Percentiles rank a stretch among this genome's conserved stretches.
phyloP scores from a whole-genome alignment of 2,329 filamentous ascomycete genomes.

The Setomelanomma holmii region DNA sequence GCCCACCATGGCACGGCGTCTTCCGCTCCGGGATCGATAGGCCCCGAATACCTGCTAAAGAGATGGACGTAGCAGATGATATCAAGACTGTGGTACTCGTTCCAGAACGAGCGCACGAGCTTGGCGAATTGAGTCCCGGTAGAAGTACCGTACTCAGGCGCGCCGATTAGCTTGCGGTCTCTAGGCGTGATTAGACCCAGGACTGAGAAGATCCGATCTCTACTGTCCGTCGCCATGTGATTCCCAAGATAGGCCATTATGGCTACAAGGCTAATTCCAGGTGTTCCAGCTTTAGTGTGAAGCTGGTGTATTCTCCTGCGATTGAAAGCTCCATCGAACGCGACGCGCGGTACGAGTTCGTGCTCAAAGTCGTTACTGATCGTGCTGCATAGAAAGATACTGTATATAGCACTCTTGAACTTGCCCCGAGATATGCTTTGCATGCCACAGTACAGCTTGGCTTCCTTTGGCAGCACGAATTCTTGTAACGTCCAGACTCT shows the following conservation, averaged over 20 bases:
- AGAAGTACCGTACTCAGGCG: slow-evolving; percentile 29
- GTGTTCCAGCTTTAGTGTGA: slow-evolving; percentile 18
- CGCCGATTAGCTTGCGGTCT: slow-evolving; percentile 31
- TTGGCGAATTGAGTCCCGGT: slow-evolving; percentile 29
- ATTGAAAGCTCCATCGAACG: slow-evolving; percentile 40
- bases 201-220: slow-evolving; percentile 40
- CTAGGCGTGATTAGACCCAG: slow-evolving; percentile 33
- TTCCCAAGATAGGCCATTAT: slow-evolving; percentile 40
- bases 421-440: slow-evolving; percentile 30
- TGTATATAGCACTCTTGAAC: slow-evolving; percentile 40
- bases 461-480: slow-evolving; percentile 37
- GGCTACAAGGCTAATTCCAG: slow-evolving; percentile 32
- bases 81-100: slow-evolving; percentile 29
- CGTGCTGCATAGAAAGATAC: slow-evolving; percentile 35
- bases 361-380: slow-evolving; percentile 29
- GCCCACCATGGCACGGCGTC: slow-evolving; percentile 32
- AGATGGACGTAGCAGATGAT: slow-evolving; percentile 41
- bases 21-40: slow-evolving; percentile 14
- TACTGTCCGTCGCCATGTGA: slow-evolving; percentile 34
- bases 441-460: slow-evolving; percentile 33
- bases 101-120: slow-evolving; percentile 39
- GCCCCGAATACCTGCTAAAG: slow-evolving; percentile 31
- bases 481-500: slow-evolving; percentile 41
- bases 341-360: slow-evolving; percentile 29
- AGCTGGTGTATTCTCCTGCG: slow-evolving; percentile 38